Percentiles rank a stretch among this genome's conserved stretches.
phyloP scores from a whole-genome alignment of 2,329 filamentous ascomycete species.

The Trichoderma aggressivum region DNA sequence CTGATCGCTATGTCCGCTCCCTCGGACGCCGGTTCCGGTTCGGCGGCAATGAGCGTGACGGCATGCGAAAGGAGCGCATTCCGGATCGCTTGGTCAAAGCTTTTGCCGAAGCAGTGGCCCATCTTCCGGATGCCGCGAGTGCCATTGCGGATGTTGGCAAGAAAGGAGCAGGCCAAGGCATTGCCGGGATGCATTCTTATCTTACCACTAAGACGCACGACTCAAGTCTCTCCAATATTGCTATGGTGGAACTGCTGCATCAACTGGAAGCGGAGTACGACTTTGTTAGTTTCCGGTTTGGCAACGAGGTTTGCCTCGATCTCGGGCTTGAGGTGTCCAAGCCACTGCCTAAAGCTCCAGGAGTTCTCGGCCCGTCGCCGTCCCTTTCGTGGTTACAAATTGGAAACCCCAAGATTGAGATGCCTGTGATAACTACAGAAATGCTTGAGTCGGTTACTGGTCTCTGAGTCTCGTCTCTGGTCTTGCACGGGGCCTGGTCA shows the following conservation, averaged over 20 bases:
- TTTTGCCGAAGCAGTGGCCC: not conserved
- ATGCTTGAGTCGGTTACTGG: not conserved
- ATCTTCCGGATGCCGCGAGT: not conserved
- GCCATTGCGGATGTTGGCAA: not conserved
- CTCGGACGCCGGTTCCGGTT: not conserved
- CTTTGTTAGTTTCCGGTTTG: not conserved
- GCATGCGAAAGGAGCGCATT: not conserved
- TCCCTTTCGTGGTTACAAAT: not conserved
- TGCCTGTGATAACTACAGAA: not conserved
- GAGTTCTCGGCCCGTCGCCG: not conserved
- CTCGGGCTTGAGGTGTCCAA: not conserved
- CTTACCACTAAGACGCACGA: not conserved
- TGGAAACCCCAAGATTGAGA: not conserved
- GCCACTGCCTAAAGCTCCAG: not conserved
- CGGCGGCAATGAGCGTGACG: not conserved
- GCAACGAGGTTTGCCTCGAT: not conserved
- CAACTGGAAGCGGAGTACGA: not conserved
- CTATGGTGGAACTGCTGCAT: not conserved
- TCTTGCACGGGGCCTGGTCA: not conserved
- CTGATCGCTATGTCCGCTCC: not conserved
- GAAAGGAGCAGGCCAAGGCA: not conserved
- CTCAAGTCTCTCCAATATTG: not conserved
- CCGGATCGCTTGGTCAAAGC: not conserved
- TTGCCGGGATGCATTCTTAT: conserved; percentile 4
- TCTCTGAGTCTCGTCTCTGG: not conserved